Evolutionary conservation across 192 early-diverging fungal genomes (phyloP), one percentile per base, ranked within the genome.

Genomic region (Chytriomyces hyalinus): DNA sequence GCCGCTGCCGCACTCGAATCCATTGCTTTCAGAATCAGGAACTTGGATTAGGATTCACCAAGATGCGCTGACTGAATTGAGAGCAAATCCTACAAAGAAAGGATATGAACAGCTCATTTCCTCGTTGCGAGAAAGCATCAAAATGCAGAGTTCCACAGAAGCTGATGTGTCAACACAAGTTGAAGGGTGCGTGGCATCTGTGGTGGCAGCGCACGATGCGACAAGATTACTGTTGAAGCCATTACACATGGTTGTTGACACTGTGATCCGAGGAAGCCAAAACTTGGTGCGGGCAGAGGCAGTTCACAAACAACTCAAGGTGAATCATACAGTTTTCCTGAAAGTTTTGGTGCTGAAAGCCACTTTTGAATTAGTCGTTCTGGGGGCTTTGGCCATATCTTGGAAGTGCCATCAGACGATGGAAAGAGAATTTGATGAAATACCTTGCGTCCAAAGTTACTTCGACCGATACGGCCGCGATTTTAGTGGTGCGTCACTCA

Each of bases 321-420:
- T 17, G 15, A 17, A 4, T n/a, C 22, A n/a, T 60, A 60, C 4
- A n/a, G 15, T 60, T 22, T 60, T 60, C 22, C 57, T 22, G 20
- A 59, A 4, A 20, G 20, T 59, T 59, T 15, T 59, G 20, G 36
- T 36, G 4, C 36, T 36, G 36, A 36, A 36, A 36, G 4, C 36
- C 24, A 22, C 36, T 26, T 6, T 22, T n/a, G 2, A 65, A 36
- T 36, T 20, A 68, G 67, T 2, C 57, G 49, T 71, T 71, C 57
- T 71, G 69, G 69, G 8, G 49, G 8, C 48, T 49, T 26, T 71
- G 69, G 69, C 57, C 69, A 36, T 51, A 71, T 15, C 11, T 71
- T 15, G 57, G 69, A 15, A 43, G 20, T 17, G 22, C 20, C 20
- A 15, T 71, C 9, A 17, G 26, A 10, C 50, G 57, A 51, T 71